phyloP scores from a whole-genome alignment of 129 eudicot genomes.

The Artemisia tridentata region DNA sequence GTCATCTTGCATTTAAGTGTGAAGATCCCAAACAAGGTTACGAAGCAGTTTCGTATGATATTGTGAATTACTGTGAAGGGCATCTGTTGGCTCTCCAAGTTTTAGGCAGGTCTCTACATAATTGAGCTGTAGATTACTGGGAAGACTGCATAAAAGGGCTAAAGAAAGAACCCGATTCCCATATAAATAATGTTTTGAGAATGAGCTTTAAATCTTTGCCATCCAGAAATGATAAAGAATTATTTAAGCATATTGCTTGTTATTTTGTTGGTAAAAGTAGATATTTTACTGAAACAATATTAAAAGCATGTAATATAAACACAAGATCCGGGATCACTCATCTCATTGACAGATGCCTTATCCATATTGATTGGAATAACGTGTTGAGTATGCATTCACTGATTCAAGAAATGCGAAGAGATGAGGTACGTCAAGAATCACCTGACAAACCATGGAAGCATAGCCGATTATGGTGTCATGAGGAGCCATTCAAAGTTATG shows the following conservation, averaged over 20 bases:
- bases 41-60: neutral
- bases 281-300: too few relatives aligned
- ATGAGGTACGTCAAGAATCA: conserved; percentile 11
- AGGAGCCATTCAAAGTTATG: conserved; percentile 7
- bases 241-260: conserved; percentile 1
- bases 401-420: conserved; percentile 19
- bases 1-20: neutral
- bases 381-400: neutral
- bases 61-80: neutral
- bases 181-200: neutral
- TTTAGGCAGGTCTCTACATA: neutral
- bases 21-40: neutral
- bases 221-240: neutral
- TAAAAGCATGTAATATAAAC: too few relatives aligned
- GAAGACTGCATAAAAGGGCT: neutral
- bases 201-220: conserved; percentile 7
- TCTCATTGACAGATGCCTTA: too few relatives aligned
- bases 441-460: neutral
- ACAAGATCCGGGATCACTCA: too few relatives aligned
- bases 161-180: neutral
- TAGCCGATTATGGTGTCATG: conserved; percentile 6
- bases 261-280: conserved; percentile 12
- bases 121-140: neutral
- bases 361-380: neutral
- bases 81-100: conserved; percentile 4